Base-by-base conservation (phyloP, 139 green algal genomes). In the Dunaliella sp. region DNA sequence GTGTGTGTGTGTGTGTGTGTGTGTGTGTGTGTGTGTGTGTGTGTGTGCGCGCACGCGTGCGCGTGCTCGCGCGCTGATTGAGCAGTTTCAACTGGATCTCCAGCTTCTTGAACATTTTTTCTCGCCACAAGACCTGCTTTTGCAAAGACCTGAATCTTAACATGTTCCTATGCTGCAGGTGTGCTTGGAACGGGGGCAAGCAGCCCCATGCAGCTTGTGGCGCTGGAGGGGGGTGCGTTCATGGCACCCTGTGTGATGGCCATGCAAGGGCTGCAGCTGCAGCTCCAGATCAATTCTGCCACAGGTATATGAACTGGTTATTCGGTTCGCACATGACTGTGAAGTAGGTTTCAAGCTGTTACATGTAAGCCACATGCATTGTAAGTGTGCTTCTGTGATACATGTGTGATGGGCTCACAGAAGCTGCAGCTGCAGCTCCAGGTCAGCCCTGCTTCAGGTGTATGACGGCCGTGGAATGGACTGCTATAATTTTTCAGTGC, bases 221-320 rank as follows among this genome's bases (percentile, higher is more conserved):
- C 59, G 30, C 24, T 33, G 34, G 48, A 78, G 73, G 83, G 31
- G 3, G 48, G 31, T 81, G 30, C 79, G 32, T 73, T 31, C 34
- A 0, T 83, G 32, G n/a, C 0, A 24, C 84, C 7, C 38, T 77
- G 26, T 58, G 83, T 36, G 31, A 72, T n/a, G 82, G 26, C 34
- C 35, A 78, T 22, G 57, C 77, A 26, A 31, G 72, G 30, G 31
- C 72, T 30, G 26, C 82, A 24, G 7, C n/a, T 87, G 38, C 82
- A 89, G n/a, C 72, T 86, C 76, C 86, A 65, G 48, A 7, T 65
- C 7, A 65, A 65, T 16, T 16, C 48, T 65, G 48, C 16, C 48
- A 65, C 48, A 26, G 48, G 48, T 65, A 65, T n/a, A n/a, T n/a
- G n/a, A n/a, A n/a, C n/a, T n/a, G n/a, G n/a, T n/a, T n/a, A n/a